Percentiles rank a stretch among this genome's conserved stretches.
Evolutionary conservation across 1,139 yeast species (phyloP).

Genomic region (Suhomyces bokatorum): DNA sequence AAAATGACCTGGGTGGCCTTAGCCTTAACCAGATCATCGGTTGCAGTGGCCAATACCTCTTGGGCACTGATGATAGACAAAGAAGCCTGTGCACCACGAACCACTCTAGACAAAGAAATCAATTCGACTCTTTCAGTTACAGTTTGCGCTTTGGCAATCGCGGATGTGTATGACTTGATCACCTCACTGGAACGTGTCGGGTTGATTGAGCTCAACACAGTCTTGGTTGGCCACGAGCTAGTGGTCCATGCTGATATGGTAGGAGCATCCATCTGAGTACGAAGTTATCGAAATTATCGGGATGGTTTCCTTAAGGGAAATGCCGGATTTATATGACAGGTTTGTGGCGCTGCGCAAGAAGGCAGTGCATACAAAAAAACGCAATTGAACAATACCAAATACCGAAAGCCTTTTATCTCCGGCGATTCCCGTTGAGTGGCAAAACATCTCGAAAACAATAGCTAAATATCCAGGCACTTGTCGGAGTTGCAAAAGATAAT

Average conservation of each 20-base stretch:
- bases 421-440: not conserved
- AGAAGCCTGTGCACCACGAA: constrained; percentile 43
- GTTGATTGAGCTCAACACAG: constrained; percentile 19
- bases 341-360: constrained; percentile 1
- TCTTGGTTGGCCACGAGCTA: constrained; percentile 23
- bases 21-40: constrained; percentile 27
- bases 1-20: constrained; percentile 35
- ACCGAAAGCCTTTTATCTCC: constrained; percentile 3
- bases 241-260: constrained; percentile 25
- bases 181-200: constrained; percentile 25
- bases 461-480: no score
- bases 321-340: not conserved
- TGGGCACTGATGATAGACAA: constrained; percentile 36
- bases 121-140: constrained; percentile 13
- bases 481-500: no score
- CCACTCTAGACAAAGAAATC: constrained; percentile 23
- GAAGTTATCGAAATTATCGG: no score
- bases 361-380: not conserved
- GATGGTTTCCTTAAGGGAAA: not conserved
- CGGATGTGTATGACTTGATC: constrained; percentile 19
- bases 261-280: constrained; percentile 1
- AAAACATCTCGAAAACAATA: no score
- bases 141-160: constrained; percentile 14
- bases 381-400: no score
- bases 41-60: constrained; percentile 41